Evolutionary conservation across 257 asterid species (phyloP).

Genomic region (Ajuga chamaepitys): DNA sequence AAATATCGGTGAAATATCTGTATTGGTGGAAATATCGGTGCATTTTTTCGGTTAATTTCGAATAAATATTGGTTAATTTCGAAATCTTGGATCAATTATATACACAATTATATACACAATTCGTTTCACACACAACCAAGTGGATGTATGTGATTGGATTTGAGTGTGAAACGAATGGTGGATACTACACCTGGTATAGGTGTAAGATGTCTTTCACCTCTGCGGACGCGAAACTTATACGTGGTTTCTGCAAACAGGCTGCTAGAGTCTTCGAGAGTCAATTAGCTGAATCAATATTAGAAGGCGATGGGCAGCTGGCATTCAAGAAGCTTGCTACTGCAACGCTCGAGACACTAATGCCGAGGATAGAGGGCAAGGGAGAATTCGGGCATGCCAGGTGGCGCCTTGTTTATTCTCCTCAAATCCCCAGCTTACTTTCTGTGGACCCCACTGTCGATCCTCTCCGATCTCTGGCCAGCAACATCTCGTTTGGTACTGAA

Average conservation of each 20-base stretch:
- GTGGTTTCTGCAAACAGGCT: conserved; percentile 48
- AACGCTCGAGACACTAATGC: conserved; percentile 91
- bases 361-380: conserved; percentile 97
- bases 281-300: conserved; percentile 92
- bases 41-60: too few species aligned
- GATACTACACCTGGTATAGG: too few species aligned
- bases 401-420: conserved; percentile 98
- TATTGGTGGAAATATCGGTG: too few species aligned
- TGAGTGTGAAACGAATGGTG: too few species aligned
- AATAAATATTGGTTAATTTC: too few species aligned
- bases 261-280: conserved; percentile 98
- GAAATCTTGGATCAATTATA: too few species aligned
- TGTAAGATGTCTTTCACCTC: too few species aligned
- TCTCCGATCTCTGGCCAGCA: conserved; percentile 91
- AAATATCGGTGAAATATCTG: too few species aligned
- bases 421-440: conserved; percentile 87
- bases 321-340: conserved; percentile 99
- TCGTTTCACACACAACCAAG: too few species aligned
- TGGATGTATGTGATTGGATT: too few species aligned
- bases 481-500: conserved; percentile 96
- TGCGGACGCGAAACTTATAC: not conserved
- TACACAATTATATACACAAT: too few species aligned
- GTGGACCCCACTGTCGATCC: conserved; percentile 96
- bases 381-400: conserved; percentile 99
- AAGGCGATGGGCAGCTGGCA: conserved; percentile 98